Evolutionary conservation across 176 grass and related monocot species (phyloP).

Genomic region (Zizania latifolia): DNA sequence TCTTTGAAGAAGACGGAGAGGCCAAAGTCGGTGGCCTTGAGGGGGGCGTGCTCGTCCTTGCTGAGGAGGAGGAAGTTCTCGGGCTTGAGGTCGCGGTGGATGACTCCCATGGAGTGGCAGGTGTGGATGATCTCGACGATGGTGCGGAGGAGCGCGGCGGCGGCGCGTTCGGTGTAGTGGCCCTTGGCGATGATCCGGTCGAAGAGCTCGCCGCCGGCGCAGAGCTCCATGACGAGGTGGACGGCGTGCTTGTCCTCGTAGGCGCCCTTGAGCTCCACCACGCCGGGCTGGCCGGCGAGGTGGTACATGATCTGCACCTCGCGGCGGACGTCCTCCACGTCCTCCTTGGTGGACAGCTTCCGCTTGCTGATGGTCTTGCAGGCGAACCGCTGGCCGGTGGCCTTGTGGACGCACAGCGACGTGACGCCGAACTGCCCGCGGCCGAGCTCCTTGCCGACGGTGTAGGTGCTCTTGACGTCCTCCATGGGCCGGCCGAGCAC

Average conservation of each 20-base stretch:
- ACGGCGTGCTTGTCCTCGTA: constrained; percentile 84
- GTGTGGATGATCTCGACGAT: constrained; percentile 90
- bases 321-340: constrained; percentile 82
- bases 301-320: constrained; percentile 99
- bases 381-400: constrained; percentile 59
- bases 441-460: constrained; percentile 75
- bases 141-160: constrained; percentile 56
- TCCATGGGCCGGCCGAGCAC: constrained; percentile 82
- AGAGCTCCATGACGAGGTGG: constrained; percentile 93
- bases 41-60: constrained; percentile 66
- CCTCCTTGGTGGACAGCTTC: constrained; percentile 81
- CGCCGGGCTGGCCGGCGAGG: constrained; percentile 70
- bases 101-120: constrained; percentile 88
- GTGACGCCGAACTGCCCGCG: constrained; percentile 94
- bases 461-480: constrained; percentile 62
- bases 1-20: constrained; percentile 91
- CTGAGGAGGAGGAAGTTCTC: constrained; percentile 86
- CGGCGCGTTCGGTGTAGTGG: constrained; percentile 82
- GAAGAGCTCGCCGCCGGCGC: constrained; percentile 85
- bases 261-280: constrained; percentile 83
- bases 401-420: constrained; percentile 77
- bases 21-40: constrained; percentile 80
- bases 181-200: constrained; percentile 86
- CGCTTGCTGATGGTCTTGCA: constrained; percentile 92
- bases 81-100: constrained; percentile 90